Evolutionary conservation across 2,329 filamentous ascomycete genomes (phyloP), one percentile per base, ranked within the genome.

Genomic region (Fusarium denticulatum): DNA sequence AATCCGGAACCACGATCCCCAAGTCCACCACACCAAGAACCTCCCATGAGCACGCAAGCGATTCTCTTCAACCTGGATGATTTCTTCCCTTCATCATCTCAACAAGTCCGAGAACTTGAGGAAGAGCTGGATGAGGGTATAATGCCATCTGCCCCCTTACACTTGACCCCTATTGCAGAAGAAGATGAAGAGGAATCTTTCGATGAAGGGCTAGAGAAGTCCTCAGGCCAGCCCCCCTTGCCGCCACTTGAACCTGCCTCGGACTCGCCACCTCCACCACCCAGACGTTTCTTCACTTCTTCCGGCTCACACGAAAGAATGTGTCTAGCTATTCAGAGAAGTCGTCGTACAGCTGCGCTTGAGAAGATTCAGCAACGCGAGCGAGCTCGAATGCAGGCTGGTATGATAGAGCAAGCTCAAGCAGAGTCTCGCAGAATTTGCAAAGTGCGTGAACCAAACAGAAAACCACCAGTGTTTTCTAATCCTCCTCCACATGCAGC

Each of bases 21-120:
- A 3, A 66, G 65, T 7, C 71, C 61, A 7, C 73, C 74, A 2
- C 72, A 40, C 2, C 77, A 80, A 42, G 49, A 64, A 5, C 81
- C 81, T 6, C 83, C 82, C 4, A 73, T 80, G 30, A 87, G 86
- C 71, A 90, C 88, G 0, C 88, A 89, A 67, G 81, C 84, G 14
- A 88, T 90, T n/a, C 80, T 89, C 14, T 79, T 83, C 45, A 83
- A 88, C 66, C 75, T 87, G 13, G 87, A 89, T 43, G 87, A 89
- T 60, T 85, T 89, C 68, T 87, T 89, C 49, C 88, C 88, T 1
- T 87, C 85, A n/a, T 83, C 87, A 1, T 89, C 87, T 0, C 89
- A 91, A 74, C 86, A 89, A 76, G 82, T 84, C 12, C 82, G 85
- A 24, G 88, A 91, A 76, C 79, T 91, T 5, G 85, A 86, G 37